Evolutionary conservation across 1,139 yeast genomes (phyloP).

Genomic region (Pichia inconspicua): DNA sequence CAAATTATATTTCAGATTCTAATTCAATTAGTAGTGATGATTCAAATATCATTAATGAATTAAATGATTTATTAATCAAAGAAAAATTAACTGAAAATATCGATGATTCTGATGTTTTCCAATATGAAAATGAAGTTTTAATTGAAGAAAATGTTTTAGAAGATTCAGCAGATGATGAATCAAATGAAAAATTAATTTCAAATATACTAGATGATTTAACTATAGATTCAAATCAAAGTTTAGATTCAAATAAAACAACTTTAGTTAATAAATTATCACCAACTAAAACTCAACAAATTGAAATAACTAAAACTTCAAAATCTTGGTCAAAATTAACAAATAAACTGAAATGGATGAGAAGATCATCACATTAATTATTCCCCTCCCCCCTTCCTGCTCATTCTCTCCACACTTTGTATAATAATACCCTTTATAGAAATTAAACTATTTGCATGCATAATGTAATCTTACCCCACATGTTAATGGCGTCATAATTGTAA

Average conservation of each 20-base stretch:
- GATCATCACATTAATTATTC: slow-evolving; percentile 17
- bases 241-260: not conserved
- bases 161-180: not conserved
- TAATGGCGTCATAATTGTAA: too few relatives aligned
- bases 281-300: not conserved
- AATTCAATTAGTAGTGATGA: slow-evolving; percentile 2
- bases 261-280: not conserved
- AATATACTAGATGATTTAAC: not conserved
- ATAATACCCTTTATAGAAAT: not conserved
- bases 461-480: too few relatives aligned
- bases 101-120: not conserved
- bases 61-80: not conserved
- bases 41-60: not conserved
- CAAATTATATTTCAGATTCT: slow-evolving; percentile 2
- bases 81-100: not conserved
- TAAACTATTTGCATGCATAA: not conserved
- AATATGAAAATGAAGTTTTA: not conserved
- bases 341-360: slow-evolving; percentile 25
- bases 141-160: not conserved
- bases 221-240: not conserved
- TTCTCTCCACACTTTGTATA: not conserved
- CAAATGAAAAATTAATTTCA: not conserved
- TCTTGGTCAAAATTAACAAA: slow-evolving; percentile 26
- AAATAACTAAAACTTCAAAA: not conserved
- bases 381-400: not conserved